A percentile compares a stretch with the other conserved stretches of the same genome.
Evolutionary conservation across 1,139 yeast genomes (phyloP).

Genomic region (Pichiaceae sp.): DNA sequence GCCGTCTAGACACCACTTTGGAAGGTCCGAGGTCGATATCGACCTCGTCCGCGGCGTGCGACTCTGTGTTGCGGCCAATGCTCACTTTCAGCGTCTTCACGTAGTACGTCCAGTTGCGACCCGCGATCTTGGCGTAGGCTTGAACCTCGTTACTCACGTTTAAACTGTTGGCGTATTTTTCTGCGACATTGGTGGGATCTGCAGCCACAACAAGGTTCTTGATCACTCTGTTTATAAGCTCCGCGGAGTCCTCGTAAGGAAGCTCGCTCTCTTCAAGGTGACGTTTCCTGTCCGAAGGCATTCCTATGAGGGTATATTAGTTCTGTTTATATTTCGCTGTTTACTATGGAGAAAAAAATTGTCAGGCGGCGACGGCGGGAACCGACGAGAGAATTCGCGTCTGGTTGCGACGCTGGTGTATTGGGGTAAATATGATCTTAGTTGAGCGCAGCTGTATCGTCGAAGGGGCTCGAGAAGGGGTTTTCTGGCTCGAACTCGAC

Average conservation of each 20-base stretch:
- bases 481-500: background rate
- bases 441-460: no score
- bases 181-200: slow-evolving; percentile 38
- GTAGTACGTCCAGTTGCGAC: slow-evolving; percentile 89
- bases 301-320: background rate
- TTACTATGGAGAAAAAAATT: background rate
- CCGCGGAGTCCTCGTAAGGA: slow-evolving; percentile 38
- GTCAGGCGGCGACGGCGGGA: background rate
- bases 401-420: no score
- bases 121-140: slow-evolving; percentile 94
- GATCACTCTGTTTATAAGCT: slow-evolving; percentile 45
- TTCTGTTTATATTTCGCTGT: background rate
- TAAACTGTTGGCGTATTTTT: slow-evolving; percentile 51
- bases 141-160: slow-evolving; percentile 80
- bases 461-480: background rate
- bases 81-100: slow-evolving; percentile 72
- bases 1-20: slow-evolving; percentile 85
- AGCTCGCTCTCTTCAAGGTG: slow-evolving; percentile 3
- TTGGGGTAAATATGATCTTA: no score
- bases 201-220: slow-evolving; percentile 37
- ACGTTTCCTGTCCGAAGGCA: background rate
- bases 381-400: background rate
- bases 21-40: slow-evolving; percentile 96
- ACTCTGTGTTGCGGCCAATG: slow-evolving; percentile 81
- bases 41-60: slow-evolving; percentile 28